Percentiles rank a stretch among this genome's conserved stretches.
Conservation (phyloP, 495 filamentous ascomycete species). For the Zalerion maritima region DNA sequence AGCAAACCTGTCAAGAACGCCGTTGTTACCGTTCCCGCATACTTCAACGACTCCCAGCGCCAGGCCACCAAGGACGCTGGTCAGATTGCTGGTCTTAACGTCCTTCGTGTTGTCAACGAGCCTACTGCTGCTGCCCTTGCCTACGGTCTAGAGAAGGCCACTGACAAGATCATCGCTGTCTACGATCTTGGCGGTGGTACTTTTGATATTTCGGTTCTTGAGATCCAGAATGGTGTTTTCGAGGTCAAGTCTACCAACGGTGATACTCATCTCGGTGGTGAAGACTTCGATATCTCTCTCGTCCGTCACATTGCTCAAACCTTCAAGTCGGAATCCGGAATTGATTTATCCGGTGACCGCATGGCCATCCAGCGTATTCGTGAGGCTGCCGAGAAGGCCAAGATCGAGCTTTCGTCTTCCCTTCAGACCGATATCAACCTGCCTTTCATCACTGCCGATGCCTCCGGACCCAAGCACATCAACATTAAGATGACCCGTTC, state of each 20-base stretch:
- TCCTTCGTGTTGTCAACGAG: slow-evolving; percentile 94
- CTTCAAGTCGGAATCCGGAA: slow-evolving; percentile 91
- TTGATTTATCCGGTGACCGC: slow-evolving; percentile 83
- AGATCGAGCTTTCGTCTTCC: slow-evolving; percentile 96
- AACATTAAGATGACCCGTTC: slow-evolving; percentile 86
- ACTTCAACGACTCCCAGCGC: slow-evolving; percentile 97
- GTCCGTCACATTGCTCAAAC: slow-evolving; percentile 89
- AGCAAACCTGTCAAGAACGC: slow-evolving; percentile 84
- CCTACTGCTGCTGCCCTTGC: slow-evolving; percentile 89
- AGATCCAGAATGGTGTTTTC: slow-evolving; percentile 96
- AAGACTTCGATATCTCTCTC: slow-evolving; percentile 94
- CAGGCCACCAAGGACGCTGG: slow-evolving; percentile 97
- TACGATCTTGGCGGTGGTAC: slow-evolving; percentile 98
- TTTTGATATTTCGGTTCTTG: slow-evolving; percentile 94
- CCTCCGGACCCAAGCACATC: slow-evolving; percentile 93
- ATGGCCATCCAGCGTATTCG: slow-evolving; percentile 99
- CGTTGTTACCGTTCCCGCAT: slow-evolving; percentile 90
- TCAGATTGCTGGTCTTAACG: slow-evolving; percentile 89
- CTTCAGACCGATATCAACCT: slow-evolving; percentile 98
- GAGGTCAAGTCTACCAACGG: slow-evolving; percentile 99
- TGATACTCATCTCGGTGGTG: slow-evolving; percentile 94
- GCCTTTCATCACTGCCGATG: slow-evolving; percentile 95
- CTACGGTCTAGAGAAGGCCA: slow-evolving; percentile 89
- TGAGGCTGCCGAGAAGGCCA: slow-evolving; percentile 98
- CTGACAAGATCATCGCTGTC: slow-evolving; percentile 80